Evolutionary conservation across 2,329 filamentous ascomycete species (phyloP).

Genomic region (Mariannaea sp.): DNA sequence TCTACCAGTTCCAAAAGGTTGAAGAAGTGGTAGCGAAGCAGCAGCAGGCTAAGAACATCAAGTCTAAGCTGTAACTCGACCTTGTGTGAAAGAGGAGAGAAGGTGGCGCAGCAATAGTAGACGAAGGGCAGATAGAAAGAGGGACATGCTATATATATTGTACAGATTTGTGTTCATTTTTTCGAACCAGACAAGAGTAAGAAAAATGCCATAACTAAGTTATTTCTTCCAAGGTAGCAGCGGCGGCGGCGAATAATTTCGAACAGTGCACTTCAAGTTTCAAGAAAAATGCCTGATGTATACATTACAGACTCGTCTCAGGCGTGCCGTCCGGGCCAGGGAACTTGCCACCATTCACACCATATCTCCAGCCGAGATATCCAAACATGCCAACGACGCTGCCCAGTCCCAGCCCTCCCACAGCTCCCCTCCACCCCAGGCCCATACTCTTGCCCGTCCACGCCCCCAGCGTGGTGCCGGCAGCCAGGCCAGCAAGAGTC

Average conservation of each 20-base stretch:
- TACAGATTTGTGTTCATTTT: background rate
- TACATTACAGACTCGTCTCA: slow-evolving; percentile 10
- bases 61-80: slow-evolving; percentile 40
- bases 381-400: slow-evolving; percentile 54
- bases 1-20: slow-evolving; percentile 68
- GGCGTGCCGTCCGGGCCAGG: slow-evolving; percentile 33
- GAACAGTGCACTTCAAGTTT: too few relatives aligned
- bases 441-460: slow-evolving; percentile 32
- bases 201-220: too few relatives aligned
- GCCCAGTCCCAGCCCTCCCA: slow-evolving; percentile 54
- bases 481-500: slow-evolving; percentile 51
- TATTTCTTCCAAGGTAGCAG: too few relatives aligned
- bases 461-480: slow-evolving; percentile 42
- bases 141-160: background rate
- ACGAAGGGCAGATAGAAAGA: background rate
- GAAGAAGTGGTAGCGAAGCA: slow-evolving; percentile 38
- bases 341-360: slow-evolving; percentile 50
- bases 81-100: background rate
- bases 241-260: too few relatives aligned
- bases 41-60: slow-evolving; percentile 15
- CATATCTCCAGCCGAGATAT: slow-evolving; percentile 57
- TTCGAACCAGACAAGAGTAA: too few relatives aligned
- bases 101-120: background rate
- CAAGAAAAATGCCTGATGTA: too few relatives aligned
- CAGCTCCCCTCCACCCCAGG: slow-evolving; percentile 46